Evolutionary conservation across 768 basidiomycete genomes (phyloP), one percentile per base, ranked within the genome.

Genomic region (Leccinum olivaceopallidum): DNA sequence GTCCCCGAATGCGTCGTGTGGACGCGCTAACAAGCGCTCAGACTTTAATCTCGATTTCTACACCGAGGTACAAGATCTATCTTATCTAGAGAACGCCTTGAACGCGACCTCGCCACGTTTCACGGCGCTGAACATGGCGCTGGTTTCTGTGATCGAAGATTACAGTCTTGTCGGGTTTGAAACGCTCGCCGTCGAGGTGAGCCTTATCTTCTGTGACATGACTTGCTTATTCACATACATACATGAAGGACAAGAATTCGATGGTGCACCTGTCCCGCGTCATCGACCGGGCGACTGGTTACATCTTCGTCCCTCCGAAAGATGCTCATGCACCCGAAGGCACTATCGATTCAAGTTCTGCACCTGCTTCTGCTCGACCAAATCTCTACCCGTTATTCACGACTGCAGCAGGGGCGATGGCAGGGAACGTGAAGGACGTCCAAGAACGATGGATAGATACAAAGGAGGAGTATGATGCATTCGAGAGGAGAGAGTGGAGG

Each of bases 41-140:
- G 96, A 96, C 49, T 98, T 99, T 80, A 97, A 96, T 69, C 87
- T 99, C 30, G 92, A 94, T 65, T 99, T 92, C 73, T 98, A 98
- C 74, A 98, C 97, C 47, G 95, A 99, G 75, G 97, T 97, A 0
- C 95, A 97, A 74, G 96, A 99, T 70, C 81, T 99, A 0, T 88
- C 89, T 1, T 89, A 98, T 72, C 84, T 99, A 22, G 85, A 92
- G 64, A 88, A 88, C 63, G 77, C 85, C 0, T 83, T 98, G 16
- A 80, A 83, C 18, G 79, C 85, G 0, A 71, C 85, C 1, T 83
- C 89, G 0, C 85, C 88, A 2, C 86, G 87, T 42, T 97, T 86
- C 67, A 77, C 83, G 0, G 86, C 87, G 8, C 76, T 99, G 50
- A 98, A 98, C 72, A 86, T 90, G 82, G 89, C 91, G 0, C 87